Conservation (phyloP, 2,329 filamentous ascomycete genomes). For the Colletotrichum horii region DNA sequence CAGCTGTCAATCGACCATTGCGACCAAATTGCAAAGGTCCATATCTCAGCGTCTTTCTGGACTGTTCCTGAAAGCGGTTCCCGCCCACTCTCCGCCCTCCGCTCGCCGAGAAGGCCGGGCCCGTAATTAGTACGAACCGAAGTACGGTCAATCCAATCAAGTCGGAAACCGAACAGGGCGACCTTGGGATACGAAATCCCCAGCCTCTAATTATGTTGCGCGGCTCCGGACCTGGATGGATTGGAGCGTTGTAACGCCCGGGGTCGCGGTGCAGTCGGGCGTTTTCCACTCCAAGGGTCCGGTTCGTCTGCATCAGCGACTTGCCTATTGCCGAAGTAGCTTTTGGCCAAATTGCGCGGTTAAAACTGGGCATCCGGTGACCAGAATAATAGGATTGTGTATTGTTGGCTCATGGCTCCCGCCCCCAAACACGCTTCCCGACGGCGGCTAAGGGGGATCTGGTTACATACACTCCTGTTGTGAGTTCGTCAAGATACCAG, state of each 20-base stretch:
- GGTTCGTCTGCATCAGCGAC: not conserved
- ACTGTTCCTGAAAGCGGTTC: not conserved
- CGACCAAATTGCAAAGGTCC: not conserved
- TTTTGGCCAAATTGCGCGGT: not conserved
- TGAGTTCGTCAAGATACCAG: not conserved
- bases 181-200: not conserved
- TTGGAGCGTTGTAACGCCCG: not conserved
- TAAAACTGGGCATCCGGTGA: not conserved
- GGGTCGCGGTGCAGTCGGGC: not conserved
- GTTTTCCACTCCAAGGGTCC: not conserved
- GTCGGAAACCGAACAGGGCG: not conserved
- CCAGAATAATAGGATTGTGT: not conserved
- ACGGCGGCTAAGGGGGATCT: not conserved
- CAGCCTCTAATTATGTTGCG: not conserved
- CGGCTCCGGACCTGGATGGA: not conserved
- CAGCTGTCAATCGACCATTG: not conserved
- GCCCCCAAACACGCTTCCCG: not conserved
- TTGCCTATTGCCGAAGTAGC: not conserved
- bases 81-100: not conserved
- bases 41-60: not conserved
- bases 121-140: not conserved
- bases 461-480: not conserved
- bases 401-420: not conserved
- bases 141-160: not conserved
- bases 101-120: not conserved